Evolutionary conservation across 1,284 basidiomycete species (phyloP).

Genomic region (Malassezia nana): DNA sequence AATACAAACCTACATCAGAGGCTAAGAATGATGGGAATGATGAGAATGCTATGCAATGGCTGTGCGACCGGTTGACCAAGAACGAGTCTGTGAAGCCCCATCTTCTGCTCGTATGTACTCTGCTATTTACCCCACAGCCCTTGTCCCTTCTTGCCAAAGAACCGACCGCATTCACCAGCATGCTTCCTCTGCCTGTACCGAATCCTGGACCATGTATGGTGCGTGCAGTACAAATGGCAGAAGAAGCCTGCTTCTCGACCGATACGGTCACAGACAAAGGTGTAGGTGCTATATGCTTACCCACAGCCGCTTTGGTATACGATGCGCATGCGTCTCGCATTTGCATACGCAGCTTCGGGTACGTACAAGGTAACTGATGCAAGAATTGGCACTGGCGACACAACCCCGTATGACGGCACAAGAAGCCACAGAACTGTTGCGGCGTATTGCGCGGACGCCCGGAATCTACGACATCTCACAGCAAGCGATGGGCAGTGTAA

Average conservation of each 20-base stretch:
- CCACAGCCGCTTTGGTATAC: slow-evolving; percentile 8
- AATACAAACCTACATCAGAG: background rate
- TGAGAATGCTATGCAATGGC: background rate
- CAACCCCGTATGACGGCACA: background rate
- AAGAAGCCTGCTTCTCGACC: slow-evolving; percentile 6
- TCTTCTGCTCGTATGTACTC: slow-evolving; percentile 7
- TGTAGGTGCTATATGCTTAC: background rate
- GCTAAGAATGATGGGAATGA: background rate
- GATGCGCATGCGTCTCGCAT: slow-evolving; percentile 2
- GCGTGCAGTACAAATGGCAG: background rate
- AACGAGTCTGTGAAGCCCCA: slow-evolving; percentile 4
- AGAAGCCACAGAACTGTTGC: background rate
- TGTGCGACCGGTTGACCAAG: slow-evolving; percentile 1
- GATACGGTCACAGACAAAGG: slow-evolving; percentile 3
- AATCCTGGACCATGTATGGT: slow-evolving; percentile 1
- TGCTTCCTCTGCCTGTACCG: background rate
- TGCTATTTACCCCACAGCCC: background rate
- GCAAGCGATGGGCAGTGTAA: background rate
- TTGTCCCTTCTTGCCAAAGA: background rate
- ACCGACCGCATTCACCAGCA: background rate
- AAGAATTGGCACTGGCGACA: slow-evolving; percentile 9
- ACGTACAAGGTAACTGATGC: background rate
- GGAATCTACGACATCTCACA: background rate
- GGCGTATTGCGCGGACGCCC: slow-evolving; percentile 4
- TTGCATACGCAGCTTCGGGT: slow-evolving; percentile 15